phyloP scores from a whole-genome alignment of 257 asterid genomes.

The Thymus mandschuricus region DNA sequence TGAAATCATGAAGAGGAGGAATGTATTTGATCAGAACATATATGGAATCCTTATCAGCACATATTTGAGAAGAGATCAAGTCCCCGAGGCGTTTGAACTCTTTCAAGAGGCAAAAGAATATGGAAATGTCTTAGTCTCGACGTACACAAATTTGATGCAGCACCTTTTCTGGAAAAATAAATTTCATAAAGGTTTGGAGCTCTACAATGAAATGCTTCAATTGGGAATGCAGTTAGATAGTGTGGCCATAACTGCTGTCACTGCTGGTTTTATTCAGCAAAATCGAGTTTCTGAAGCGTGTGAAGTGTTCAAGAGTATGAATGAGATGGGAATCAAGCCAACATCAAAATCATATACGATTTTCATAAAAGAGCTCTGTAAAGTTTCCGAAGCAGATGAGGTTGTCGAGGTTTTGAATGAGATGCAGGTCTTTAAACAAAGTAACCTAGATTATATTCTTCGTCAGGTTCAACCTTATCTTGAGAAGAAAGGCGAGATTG shows the following conservation, averaged over 20 bases:
- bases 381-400: slow-evolving; percentile 63
- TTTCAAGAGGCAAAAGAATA: slow-evolving; percentile 54
- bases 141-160: slow-evolving; percentile 71
- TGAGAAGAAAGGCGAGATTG: slow-evolving; percentile 58
- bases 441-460: slow-evolving; percentile 46
- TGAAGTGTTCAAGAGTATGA: slow-evolving; percentile 57
- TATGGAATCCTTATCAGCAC: slow-evolving; percentile 54
- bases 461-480: slow-evolving; percentile 46
- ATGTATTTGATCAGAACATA: slow-evolving; percentile 43
- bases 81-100: slow-evolving; percentile 54
- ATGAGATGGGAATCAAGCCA: slow-evolving; percentile 57
- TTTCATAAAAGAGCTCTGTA: slow-evolving; percentile 70
- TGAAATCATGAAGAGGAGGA: slow-evolving; percentile 70
- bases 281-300: slow-evolving; percentile 63
- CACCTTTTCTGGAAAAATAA: slow-evolving; percentile 60
- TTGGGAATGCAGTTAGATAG: slow-evolving; percentile 57
- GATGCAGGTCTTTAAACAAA: slow-evolving; percentile 45
- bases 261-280: slow-evolving; percentile 61
- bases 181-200: slow-evolving; percentile 58
- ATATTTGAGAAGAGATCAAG: slow-evolving; percentile 59
- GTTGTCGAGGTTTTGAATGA: slow-evolving; percentile 56
- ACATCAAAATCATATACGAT: slow-evolving; percentile 49
- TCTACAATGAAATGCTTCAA: slow-evolving; percentile 69
- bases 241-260: slow-evolving; percentile 66
- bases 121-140: slow-evolving; percentile 51